A percentile compares a stretch with the other conserved stretches of the same genome.
These are phyloP conservation scores for Clonostachys rhizophaga DNA, from an alignment of 2,329 filamentous ascomycete species.

Conservation along the genomic window DNA sequence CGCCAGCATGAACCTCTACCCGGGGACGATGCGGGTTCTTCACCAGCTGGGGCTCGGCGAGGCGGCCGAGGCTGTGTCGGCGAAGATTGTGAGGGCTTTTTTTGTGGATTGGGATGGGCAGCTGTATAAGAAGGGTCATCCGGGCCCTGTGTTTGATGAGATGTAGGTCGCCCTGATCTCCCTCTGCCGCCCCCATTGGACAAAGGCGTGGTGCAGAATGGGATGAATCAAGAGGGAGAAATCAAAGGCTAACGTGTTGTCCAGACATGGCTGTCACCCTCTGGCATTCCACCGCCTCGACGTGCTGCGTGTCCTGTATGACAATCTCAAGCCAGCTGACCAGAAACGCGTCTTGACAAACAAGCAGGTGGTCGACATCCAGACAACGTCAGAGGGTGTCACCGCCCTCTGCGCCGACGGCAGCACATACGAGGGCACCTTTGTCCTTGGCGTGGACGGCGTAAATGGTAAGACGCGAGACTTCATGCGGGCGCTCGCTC, in stretches of 20 bases:
- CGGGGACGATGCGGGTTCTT: slow-evolving; percentile 2
- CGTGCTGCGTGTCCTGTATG: not conserved
- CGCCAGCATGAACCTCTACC: slow-evolving; percentile 4
- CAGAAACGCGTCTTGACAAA: not conserved
- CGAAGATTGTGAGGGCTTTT: not conserved
- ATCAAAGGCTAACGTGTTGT: not conserved
- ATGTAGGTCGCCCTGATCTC: not conserved
- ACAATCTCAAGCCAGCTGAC: not conserved
- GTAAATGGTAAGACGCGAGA: slow-evolving; percentile 3
- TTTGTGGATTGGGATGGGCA: not conserved
- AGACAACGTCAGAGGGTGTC: not conserved
- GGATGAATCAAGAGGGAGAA: not conserved
- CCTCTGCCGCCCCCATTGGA: no score
- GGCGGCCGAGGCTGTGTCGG: slow-evolving; percentile 1
- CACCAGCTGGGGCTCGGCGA: slow-evolving; percentile 3
- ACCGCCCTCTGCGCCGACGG: slow-evolving; percentile 3
- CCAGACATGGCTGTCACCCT: not conserved
- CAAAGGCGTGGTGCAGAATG: not conserved
- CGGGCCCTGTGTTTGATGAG: slow-evolving; percentile 1
- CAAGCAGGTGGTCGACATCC: slow-evolving; percentile 1
- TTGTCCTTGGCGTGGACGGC: slow-evolving; percentile 4
- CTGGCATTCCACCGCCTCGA: slow-evolving; percentile 1
- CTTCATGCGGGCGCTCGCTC: slow-evolving; percentile 2
- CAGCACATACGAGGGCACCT: not conserved
- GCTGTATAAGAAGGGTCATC: slow-evolving; percentile 1